Evolutionary conservation across 306 rosid genomes (phyloP).

Genomic region (Adenanthera pavonina): DNA sequence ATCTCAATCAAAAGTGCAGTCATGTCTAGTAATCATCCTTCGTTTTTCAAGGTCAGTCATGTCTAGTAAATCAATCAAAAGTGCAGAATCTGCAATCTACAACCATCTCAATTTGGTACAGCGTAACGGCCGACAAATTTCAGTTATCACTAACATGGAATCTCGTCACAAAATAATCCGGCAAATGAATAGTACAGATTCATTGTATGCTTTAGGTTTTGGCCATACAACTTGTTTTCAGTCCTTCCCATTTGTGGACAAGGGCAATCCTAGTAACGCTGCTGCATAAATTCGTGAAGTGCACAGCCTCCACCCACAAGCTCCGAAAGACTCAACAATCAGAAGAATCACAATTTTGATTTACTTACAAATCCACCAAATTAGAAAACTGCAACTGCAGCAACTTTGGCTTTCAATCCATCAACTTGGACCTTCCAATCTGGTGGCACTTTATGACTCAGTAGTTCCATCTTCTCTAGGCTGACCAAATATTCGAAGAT

Average conservation of each 20-base stretch:
- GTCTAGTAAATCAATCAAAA: conserved; percentile 3
- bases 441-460: conserved; percentile 48
- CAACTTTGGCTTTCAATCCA: conserved; percentile 32
- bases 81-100: not conserved
- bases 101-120: conserved; percentile 20
- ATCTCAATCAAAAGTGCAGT: too few species aligned
- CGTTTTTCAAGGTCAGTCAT: not conserved
- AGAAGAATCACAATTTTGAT: conserved; percentile 43
- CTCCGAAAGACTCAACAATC: conserved; percentile 36
- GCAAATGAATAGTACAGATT: conserved; percentile 23
- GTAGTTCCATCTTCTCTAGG: conserved; percentile 60
- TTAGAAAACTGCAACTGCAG: conserved; percentile 41
- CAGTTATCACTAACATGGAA: conserved; percentile 39
- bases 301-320: conserved; percentile 38
- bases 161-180: conserved; percentile 43
- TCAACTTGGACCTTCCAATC: conserved; percentile 2
- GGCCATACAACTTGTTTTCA: conserved; percentile 36
- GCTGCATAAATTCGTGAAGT: conserved; percentile 50
- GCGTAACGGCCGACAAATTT: conserved; percentile 26
- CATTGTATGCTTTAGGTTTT: conserved; percentile 37
- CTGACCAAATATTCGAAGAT: conserved; percentile 87
- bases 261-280: conserved; percentile 39
- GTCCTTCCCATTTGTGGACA: conserved; percentile 40
- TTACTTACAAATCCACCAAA: conserved; percentile 42
- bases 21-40: too few species aligned